Evolutionary conservation across 1,284 basidiomycete genomes (phyloP), one percentile per base, ranked within the genome.

Genomic region (Cerrena zonata): DNA sequence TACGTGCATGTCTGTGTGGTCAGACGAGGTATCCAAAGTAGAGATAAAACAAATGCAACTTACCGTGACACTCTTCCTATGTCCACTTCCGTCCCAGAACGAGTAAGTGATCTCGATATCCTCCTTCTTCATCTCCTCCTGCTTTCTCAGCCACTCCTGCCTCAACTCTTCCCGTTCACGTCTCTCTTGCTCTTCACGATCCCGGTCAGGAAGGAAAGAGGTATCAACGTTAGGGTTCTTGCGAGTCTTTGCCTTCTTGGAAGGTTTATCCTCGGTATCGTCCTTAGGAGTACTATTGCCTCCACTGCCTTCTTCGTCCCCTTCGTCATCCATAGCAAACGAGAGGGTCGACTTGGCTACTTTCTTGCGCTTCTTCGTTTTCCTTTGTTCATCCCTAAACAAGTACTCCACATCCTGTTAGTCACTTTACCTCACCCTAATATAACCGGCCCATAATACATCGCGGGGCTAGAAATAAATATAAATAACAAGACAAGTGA

Each of bases 151-250:
- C 93, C 94, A 99, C 65, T 96, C 84, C 57, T 93, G 80, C 3
- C 95, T 78, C 34, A 99, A 75, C 50, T 88, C 80, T 66, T 99
- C 95, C 26, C 96, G 77, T 65, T 94, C 86, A 44, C 80, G 78
- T 5, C 93, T 81, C 65, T 99, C 95, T 3, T 81, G 79, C 61
- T 95, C 93, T 64, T 99, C 96, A 5, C 96, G 85, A 26, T 95
- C 92, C 24, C 96, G 82, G 67, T 99, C 96, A 0, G 96, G 96
- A 5, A 99, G 78, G 74, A 99, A 99, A 1, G 94, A 97, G 0
- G 96, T 99, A 65, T 99, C 96, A 34, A 98, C 95, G 47, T 85
- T 77, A 0, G 96, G 96, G 61, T 99, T 98, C 75, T 99, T 99
- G 62, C 88, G 82, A 42, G 92, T 81, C 66, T 90, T 93, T 54